Base-by-base conservation (phyloP, 805 yeast genomes). In the Saturnispora zaruensis region DNA sequence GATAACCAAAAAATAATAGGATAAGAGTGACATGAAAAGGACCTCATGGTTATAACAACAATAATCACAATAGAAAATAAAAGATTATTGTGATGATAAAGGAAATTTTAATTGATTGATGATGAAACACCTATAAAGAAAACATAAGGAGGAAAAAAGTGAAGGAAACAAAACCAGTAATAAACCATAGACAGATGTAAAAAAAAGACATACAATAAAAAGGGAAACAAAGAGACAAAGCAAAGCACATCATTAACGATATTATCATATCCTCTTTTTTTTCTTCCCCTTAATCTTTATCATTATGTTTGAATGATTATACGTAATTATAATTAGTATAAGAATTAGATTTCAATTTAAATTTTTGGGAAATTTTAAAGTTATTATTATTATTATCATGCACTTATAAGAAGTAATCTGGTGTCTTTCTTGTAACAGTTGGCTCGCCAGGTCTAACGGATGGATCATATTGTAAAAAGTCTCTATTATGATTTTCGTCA, bases 391-490 rank as follows among this genome's bases (percentile, higher is more conserved):
- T 16, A 41, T 34, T 24, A 28, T 37, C n/a, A 36, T 24, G 21
- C 14, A 21, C n/a, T 76, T 72, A 87, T 68, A 89, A 77, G 78
- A 91, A 91, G 69, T 91, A 91, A 70, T 91, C 98, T 13, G 99
- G 98, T 8, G 97, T 90, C 67, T 91, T 89, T 69, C 98, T 81
- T 41, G 95, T 87, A 37, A 90, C 98, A 8, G 96, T 87, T 51
- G 99, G 98, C 72, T 91, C 99, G 52, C 96, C 96, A 13, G 97
- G 96, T 71, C 99, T 82, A 53, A 93, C 89, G 48, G 90, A 82
- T 45, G 98, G 98, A 66, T 91, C 98, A 68, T 91, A 91, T 69
- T 91, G 97, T 69, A 91, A 72, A 67, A 89, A 88, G 66, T 83
- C 95, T 77, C 87, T 83, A 67, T 86, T 82, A 68, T 87, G 91